A percentile compares a stretch with the other conserved stretches of the same genome.
phyloP scores from a whole-genome alignment of 2,329 filamentous ascomycete species.

The Ceratocystis alfenasii region DNA sequence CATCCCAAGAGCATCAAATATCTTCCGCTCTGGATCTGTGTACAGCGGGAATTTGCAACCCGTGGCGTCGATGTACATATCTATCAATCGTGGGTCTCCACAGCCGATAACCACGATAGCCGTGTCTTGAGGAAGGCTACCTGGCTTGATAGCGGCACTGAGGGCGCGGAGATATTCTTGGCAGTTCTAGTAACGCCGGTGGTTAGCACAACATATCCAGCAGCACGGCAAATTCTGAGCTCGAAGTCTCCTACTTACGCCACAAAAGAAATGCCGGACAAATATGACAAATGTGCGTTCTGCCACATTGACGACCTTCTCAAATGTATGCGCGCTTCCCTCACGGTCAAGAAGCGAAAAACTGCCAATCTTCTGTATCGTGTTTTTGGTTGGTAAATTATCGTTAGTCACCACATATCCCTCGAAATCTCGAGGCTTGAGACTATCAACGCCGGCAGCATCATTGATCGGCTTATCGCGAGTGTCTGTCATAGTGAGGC shows the following conservation, averaged over 20 bases:
- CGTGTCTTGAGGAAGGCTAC: slow-evolving; percentile 42
- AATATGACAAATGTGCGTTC: slow-evolving; percentile 58
- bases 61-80: slow-evolving; percentile 51
- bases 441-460: slow-evolving; percentile 28
- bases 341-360: slow-evolving; percentile 49
- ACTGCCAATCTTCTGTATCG: slow-evolving; percentile 41
- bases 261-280: slow-evolving; percentile 70
- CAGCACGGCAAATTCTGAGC: neutral
- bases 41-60: slow-evolving; percentile 62
- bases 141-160: slow-evolving; percentile 44
- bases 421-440: slow-evolving; percentile 41
- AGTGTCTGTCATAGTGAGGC: neutral
- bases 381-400: slow-evolving; percentile 39
- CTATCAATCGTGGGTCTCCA: slow-evolving; percentile 55
- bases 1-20: slow-evolving; percentile 61
- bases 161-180: slow-evolving; percentile 60
- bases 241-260: slow-evolving; percentile 40
- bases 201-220: neutral
- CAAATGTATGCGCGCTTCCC: slow-evolving; percentile 48
- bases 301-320: slow-evolving; percentile 47
- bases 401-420: slow-evolving; percentile 46
- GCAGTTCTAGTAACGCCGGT: slow-evolving; percentile 45
- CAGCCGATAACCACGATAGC: slow-evolving; percentile 61
- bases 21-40: slow-evolving; percentile 55
- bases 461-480: neutral